Evolutionary conservation across 225 moss, liverwort and hornwort species (phyloP), one percentile per base, ranked within the genome.

Genomic region (Polytrichum formosum): DNA sequence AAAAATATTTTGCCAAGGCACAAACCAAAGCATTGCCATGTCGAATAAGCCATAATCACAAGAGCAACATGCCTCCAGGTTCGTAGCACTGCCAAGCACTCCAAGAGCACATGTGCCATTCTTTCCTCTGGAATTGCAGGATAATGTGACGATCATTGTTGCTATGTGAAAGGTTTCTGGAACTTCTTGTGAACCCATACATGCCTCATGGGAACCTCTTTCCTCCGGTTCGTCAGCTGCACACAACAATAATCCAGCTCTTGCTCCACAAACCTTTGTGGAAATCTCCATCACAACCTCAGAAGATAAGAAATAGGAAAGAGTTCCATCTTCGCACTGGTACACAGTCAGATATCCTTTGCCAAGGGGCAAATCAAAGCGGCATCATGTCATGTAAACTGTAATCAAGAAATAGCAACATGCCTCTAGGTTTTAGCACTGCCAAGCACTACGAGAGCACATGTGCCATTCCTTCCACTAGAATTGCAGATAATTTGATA

Each of bases 111-210:
- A 54, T 72, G 75, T 9, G 66, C n/a, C 84, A 84, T 84, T 19
- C 25, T 79, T 58, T 72, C 81, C 25, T 73, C 27, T 5, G 81
- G 80, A 64, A 81, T 76, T 8, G 87, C 76, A 72, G 87, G 87
- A 87, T 7, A 87, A 69, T 37, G 87, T 81, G 69, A 87, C 83
- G 30, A 87, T 76, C 78, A 83, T 59, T 33, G 77, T 83, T 31
- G 73, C 80, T 20, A 83, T 67, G 23, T 75, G 28, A 9, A 91
- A 72, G 91, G 86, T 80, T 90, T 93, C 67, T 78, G 80, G 67
- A 96, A 93, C 75, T 93, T 90, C 16, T 84, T 91, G 75, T 96
- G 96, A 46, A 96, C 77, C 91, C 93, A 91, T 28, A 96, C 93
- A 63, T 91, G 91, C 80, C 88, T 96, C 96, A 93, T 96, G 21